phyloP scores from a whole-genome alignment of 352 stramenopile species.

The Phytophthora fragariaefolia region DNA sequence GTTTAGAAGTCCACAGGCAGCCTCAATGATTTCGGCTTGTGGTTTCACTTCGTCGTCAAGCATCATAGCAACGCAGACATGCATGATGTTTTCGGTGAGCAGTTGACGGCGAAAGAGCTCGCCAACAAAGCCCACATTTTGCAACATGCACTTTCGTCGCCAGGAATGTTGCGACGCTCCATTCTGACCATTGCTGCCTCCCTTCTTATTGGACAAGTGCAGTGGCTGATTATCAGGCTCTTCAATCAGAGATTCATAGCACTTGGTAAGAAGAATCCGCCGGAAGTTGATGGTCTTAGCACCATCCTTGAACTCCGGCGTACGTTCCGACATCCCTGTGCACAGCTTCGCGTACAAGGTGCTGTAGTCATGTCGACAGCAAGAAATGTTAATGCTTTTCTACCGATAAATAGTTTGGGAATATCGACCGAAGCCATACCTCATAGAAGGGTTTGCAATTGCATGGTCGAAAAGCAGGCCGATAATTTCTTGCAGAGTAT shows the following conservation, averaged over 20 bases:
- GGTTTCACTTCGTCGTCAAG: conserved; percentile 75
- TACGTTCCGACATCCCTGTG: conserved; percentile 65
- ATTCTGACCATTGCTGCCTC: conserved; percentile 19
- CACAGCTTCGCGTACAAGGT: conserved; percentile 72
- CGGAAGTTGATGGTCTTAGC: conserved; percentile 87
- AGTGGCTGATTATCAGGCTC: conserved; percentile 49
- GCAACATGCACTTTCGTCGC: conserved; percentile 78
- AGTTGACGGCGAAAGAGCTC: conserved; percentile 82
- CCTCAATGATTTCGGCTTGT: conserved; percentile 69
- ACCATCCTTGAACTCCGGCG: conserved; percentile 84
- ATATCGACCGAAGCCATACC: too few species aligned
- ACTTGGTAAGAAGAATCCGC: conserved; percentile 78
- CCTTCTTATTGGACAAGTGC: conserved; percentile 24
- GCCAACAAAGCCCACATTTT: conserved; percentile 75
- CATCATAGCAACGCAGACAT: conserved; percentile 87
- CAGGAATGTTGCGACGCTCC: conserved; percentile 58
- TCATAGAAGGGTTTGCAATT: conserved; percentile 62
- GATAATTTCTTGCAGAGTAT: conserved; percentile 78
- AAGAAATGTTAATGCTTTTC: too few species aligned
- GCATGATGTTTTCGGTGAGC: conserved; percentile 86
- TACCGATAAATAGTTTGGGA: too few species aligned
- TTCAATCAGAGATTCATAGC: conserved; percentile 84
- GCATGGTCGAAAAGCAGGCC: conserved; percentile 74
- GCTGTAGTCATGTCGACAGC: conserved; percentile 27
- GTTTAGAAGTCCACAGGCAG: conserved; percentile 66